phyloP scores from a whole-genome alignment of 2,329 filamentous ascomycete genomes.

The Colletotrichum euphorbiae region DNA sequence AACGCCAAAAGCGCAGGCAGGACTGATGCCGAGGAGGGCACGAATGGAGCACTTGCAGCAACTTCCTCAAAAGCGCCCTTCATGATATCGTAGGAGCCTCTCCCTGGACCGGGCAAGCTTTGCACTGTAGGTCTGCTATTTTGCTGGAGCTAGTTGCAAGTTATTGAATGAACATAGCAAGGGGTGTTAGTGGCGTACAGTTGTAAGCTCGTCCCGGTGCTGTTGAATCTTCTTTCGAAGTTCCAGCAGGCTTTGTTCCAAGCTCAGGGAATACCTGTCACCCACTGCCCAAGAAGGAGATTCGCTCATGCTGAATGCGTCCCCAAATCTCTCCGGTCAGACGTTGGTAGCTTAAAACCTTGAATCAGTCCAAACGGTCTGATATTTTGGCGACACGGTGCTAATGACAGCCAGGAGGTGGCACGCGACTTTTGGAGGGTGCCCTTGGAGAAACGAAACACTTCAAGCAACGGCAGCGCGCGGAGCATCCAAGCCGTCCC shows the following conservation, averaged over 20 bases:
- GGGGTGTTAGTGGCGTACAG: slow-evolving; percentile 13
- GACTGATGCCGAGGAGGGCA: slow-evolving; percentile 75
- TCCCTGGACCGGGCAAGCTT: slow-evolving; percentile 22
- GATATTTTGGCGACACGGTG: slow-evolving; percentile 28
- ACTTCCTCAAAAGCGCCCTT: slow-evolving; percentile 75
- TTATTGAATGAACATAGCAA: not conserved
- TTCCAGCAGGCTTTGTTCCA: slow-evolving; percentile 76
- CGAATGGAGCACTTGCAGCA: slow-evolving; percentile 69
- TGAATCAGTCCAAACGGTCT: slow-evolving; percentile 29
- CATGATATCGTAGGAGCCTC: slow-evolving; percentile 60
- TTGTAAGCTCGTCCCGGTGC: slow-evolving; percentile 60
- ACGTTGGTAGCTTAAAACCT: slow-evolving; percentile 2
- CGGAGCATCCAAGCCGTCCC: slow-evolving; percentile 12
- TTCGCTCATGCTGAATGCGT: slow-evolving; percentile 21
- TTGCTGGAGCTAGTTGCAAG: slow-evolving; percentile 41
- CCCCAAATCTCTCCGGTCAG: slow-evolving; percentile 11
- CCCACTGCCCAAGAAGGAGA: slow-evolving; percentile 37
- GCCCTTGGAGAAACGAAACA: slow-evolving; percentile 38
- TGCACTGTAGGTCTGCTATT: slow-evolving; percentile 21
- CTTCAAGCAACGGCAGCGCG: slow-evolving; percentile 34
- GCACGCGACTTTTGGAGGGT: slow-evolving; percentile 26
- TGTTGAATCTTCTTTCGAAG: slow-evolving; percentile 70
- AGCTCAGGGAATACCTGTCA: slow-evolving; percentile 61
- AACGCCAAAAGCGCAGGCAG: slow-evolving; percentile 79
- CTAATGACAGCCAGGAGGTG: slow-evolving; percentile 4